phyloP scores from a whole-genome alignment of 495 filamentous ascomycete species.

The Geopyxis carbonaria region DNA sequence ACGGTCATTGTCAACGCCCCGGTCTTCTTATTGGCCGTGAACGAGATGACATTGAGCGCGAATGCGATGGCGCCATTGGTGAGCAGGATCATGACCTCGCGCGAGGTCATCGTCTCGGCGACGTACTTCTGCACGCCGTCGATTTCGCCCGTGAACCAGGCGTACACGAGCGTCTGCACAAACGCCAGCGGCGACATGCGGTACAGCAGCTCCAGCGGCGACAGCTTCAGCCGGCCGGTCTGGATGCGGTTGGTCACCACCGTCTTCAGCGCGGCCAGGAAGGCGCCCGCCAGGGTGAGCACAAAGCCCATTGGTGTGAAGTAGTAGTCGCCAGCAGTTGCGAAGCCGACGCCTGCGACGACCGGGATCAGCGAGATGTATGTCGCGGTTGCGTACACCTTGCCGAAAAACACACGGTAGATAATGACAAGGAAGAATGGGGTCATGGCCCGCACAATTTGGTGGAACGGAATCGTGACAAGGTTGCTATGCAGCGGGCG shows the following conservation, averaged over 20 bases:
- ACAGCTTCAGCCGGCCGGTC: slow-evolving; percentile 34
- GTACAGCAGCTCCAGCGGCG: slow-evolving; percentile 36
- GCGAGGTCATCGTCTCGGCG: slow-evolving; percentile 7
- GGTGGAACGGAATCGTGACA: slow-evolving; percentile 43
- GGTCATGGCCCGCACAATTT: slow-evolving; percentile 40
- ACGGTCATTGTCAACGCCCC: slow-evolving; percentile 43
- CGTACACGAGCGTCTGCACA: slow-evolving; percentile 34
- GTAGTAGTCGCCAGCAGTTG: slow-evolving; percentile 42
- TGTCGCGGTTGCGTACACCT: slow-evolving; percentile 32
- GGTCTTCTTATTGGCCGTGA: slow-evolving; percentile 39
- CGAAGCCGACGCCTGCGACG: slow-evolving; percentile 38
- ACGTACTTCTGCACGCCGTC: slow-evolving; percentile 13
- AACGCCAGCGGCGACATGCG: slow-evolving; percentile 40
- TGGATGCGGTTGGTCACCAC: slow-evolving; percentile 40
- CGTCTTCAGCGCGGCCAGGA: slow-evolving; percentile 40
- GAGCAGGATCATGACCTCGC: slow-evolving; percentile 22
- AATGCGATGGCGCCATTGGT: slow-evolving; percentile 38
- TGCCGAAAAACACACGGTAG: slow-evolving; percentile 33
- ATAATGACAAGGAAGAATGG: slow-evolving; percentile 40
- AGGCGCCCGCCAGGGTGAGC: slow-evolving; percentile 36
- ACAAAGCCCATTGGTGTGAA: slow-evolving; percentile 36
- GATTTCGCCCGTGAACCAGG: slow-evolving; percentile 34
- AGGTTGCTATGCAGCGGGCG: slow-evolving; percentile 26
- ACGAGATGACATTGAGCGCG: slow-evolving; percentile 36
- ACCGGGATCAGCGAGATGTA: slow-evolving; percentile 41